Evolutionary conservation across 345 rosid species (phyloP).

Genomic region (Clarkia xantiana): DNA sequence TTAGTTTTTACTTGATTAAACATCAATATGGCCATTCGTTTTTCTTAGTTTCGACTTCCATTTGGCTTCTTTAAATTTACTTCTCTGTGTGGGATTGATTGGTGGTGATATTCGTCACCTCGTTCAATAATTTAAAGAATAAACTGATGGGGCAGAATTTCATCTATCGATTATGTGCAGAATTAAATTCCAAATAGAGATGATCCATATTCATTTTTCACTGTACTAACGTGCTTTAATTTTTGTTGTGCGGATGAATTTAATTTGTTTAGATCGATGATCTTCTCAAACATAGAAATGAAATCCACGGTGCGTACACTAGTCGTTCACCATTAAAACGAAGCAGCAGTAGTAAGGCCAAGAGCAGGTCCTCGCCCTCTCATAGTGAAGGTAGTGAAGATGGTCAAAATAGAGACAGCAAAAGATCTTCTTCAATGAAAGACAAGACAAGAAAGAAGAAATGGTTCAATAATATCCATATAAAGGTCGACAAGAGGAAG

Average conservation of each 20-base stretch:
- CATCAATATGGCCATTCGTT: too few species aligned
- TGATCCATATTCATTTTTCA: not conserved
- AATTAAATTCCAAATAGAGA: too few species aligned
- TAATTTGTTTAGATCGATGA: constrained; percentile 46
- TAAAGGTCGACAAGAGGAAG: constrained; percentile 87
- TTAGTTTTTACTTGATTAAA: constrained; percentile 18
- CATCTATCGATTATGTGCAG: too few species aligned
- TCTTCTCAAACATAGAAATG: constrained; percentile 72
- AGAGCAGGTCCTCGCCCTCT: constrained; percentile 29
- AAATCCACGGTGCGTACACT: constrained; percentile 75
- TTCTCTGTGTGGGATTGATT: too few species aligned
- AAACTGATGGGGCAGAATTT: too few species aligned
- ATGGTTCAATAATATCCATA: constrained; percentile 64
- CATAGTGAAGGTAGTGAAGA: constrained; percentile 49
- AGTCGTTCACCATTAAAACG: constrained; percentile 42
- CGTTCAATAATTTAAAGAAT: too few species aligned
- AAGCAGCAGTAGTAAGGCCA: constrained; percentile 38
- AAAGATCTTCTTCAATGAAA: constrained; percentile 32
- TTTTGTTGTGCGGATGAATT: not conserved
- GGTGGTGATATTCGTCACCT: too few species aligned
- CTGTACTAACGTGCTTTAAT: not conserved
- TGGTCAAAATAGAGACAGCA: constrained; percentile 32
- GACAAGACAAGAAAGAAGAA: constrained; percentile 46
- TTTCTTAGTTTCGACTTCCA: too few species aligned
- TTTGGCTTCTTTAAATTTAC: too few species aligned